Evolutionary conservation across 2,329 filamentous ascomycete species (phyloP).

Genomic region (Dactylellina leptospora): DNA sequence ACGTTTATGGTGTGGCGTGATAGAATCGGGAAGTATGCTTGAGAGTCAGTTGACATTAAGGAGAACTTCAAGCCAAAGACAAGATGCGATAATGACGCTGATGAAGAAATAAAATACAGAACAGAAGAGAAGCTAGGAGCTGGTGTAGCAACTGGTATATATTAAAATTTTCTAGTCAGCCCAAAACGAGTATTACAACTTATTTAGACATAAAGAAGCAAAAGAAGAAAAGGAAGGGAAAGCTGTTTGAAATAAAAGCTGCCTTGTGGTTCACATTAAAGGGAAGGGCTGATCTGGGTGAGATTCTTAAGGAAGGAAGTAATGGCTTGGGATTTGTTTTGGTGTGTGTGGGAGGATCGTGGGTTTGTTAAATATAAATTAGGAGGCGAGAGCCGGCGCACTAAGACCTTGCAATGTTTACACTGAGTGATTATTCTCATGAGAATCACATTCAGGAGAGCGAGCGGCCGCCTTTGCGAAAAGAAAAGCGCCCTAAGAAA

Average conservation of each 20-base stretch:
- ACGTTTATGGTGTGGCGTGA: slow-evolving; percentile 36
- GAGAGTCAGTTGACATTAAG: neutral
- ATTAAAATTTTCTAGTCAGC: slow-evolving; percentile 26
- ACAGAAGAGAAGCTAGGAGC: slow-evolving; percentile 31
- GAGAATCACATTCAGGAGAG: slow-evolving; percentile 53
- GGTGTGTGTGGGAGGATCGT: slow-evolving; percentile 48
- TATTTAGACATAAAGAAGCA: slow-evolving; percentile 34
- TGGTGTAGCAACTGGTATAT: slow-evolving; percentile 12
- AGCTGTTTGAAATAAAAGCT: slow-evolving; percentile 26
- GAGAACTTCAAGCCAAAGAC: neutral
- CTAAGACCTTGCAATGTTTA: slow-evolving; percentile 35
- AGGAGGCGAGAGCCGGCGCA: slow-evolving; percentile 47
- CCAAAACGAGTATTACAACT: slow-evolving; percentile 48
- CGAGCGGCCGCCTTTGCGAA: slow-evolving; percentile 16
- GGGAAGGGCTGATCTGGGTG: slow-evolving; percentile 41
- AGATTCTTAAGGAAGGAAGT: slow-evolving; percentile 47
- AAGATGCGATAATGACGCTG: neutral
- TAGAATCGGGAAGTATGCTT: slow-evolving; percentile 25
- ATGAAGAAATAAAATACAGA: slow-evolving; percentile 12
- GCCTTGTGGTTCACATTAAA: slow-evolving; percentile 51
- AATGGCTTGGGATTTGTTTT: slow-evolving; percentile 17
- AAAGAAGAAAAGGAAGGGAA: slow-evolving; percentile 9
- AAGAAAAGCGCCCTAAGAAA: slow-evolving; percentile 37
- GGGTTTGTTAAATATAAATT: slow-evolving; percentile 54
- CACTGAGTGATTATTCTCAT: slow-evolving; percentile 48